Percentiles rank a stretch among this genome's conserved stretches.
Evolutionary conservation across 148 eudicot genomes (phyloP).

Genomic region (Silene uniflora): DNA sequence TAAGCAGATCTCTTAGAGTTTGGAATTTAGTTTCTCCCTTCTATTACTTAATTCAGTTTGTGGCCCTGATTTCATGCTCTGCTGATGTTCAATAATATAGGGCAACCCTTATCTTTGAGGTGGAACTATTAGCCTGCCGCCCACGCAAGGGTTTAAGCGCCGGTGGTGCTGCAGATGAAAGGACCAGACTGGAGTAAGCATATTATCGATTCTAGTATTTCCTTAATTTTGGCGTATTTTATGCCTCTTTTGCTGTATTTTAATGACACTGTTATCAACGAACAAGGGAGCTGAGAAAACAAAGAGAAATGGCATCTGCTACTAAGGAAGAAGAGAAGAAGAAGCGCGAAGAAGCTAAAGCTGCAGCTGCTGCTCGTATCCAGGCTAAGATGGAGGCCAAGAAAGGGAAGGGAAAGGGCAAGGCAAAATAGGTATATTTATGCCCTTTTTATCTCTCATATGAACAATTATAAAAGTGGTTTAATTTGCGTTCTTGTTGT

Average conservation of each 20-base stretch:
- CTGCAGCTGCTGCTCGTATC: slow-evolving; percentile 95
- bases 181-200: slow-evolving; percentile 91
- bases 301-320: slow-evolving; percentile 81
- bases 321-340: slow-evolving; percentile 96
- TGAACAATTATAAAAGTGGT: slow-evolving; percentile 4
- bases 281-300: slow-evolving; percentile 79
- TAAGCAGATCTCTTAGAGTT: neutral
- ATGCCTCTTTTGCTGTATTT: neutral
- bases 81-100: slow-evolving; percentile 32
- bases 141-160: slow-evolving; percentile 86
- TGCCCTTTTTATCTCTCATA: neutral
- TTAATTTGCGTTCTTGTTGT: neutral
- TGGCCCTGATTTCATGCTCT: neutral
- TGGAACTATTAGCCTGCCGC: slow-evolving; percentile 82
- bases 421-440: slow-evolving; percentile 45
- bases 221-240: slow-evolving; percentile 1
- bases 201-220: neutral
- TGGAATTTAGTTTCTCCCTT: neutral
- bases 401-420: slow-evolving; percentile 94
- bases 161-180: slow-evolving; percentile 73
- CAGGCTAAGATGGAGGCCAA: slow-evolving; percentile 94
- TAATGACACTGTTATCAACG: slow-evolving; percentile 2
- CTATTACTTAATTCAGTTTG: neutral
- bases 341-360: slow-evolving; percentile 93
- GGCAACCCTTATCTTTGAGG: slow-evolving; percentile 85